Percentiles rank a stretch among this genome's conserved stretches.
Conservation (phyloP, 1,139 yeast species). For the Debaryomycetaceae sp. region DNA sequence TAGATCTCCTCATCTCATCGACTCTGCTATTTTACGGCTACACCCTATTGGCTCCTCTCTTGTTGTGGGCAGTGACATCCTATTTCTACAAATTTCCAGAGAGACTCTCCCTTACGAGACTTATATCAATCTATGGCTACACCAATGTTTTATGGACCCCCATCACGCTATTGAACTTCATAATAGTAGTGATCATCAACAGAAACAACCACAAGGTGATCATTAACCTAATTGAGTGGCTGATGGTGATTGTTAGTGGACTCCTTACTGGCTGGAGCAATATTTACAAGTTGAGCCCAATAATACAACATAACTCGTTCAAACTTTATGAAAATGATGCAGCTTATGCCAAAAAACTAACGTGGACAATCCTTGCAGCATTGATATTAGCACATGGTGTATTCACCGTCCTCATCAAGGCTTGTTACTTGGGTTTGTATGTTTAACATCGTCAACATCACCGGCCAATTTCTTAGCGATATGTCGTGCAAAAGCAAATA, state of each 20-base stretch:
- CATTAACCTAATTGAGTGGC: slow-evolving; percentile 44
- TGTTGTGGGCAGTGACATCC: slow-evolving; percentile 47
- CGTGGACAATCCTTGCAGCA: slow-evolving; percentile 18
- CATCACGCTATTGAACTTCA: slow-evolving; percentile 56
- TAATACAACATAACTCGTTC: slow-evolving; percentile 32
- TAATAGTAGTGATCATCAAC: slow-evolving; percentile 44
- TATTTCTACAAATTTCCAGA: slow-evolving; percentile 41
- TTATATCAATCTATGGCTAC: slow-evolving; percentile 71
- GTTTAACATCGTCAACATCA: not conserved
- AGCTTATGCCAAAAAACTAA: slow-evolving; percentile 17
- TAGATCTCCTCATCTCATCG: slow-evolving; percentile 62
- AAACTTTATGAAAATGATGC: slow-evolving; percentile 25
- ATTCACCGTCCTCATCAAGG: slow-evolving; percentile 46
- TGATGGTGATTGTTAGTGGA: slow-evolving; percentile 44
- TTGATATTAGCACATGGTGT: slow-evolving; percentile 37
- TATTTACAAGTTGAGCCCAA: slow-evolving; percentile 40
- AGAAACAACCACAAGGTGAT: slow-evolving; percentile 30
- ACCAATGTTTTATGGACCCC: slow-evolving; percentile 79
- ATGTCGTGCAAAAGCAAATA: not conserved
- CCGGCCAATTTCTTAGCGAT: not conserved
- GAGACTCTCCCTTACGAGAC: slow-evolving; percentile 35
- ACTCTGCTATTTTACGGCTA: slow-evolving; percentile 70
- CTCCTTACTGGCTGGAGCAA: slow-evolving; percentile 48
- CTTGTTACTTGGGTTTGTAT: slow-evolving; percentile 45
- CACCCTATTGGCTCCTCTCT: slow-evolving; percentile 58